A percentile compares a stretch with the other conserved stretches of the same genome.
Conservation (phyloP, 768 basidiomycete species). For the Pulveroboletus sp. region DNA sequence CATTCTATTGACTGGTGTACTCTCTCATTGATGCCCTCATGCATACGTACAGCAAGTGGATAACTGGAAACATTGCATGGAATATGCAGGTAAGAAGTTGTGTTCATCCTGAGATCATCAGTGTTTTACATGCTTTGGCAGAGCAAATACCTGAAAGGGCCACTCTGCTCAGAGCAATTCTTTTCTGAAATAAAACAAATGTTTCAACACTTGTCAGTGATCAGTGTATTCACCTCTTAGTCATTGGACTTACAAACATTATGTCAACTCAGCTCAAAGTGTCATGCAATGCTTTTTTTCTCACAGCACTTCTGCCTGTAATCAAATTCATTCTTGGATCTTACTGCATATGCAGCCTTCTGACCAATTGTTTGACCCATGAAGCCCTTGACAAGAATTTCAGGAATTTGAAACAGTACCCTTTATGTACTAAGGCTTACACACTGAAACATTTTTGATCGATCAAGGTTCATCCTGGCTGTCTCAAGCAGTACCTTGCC, state of each 20-base stretch:
- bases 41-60: neutral
- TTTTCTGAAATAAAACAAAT: neutral
- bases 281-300: neutral
- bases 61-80: neutral
- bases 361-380: neutral
- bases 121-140: too few relatives aligned
- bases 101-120: too few relatives aligned
- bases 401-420: neutral
- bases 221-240: neutral
- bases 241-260: neutral
- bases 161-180: neutral
- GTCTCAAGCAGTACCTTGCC: neutral
- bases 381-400: neutral
- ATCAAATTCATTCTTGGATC: neutral
- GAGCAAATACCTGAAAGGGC: neutral
- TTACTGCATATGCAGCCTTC: neutral
- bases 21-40: too few relatives aligned
- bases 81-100: neutral
- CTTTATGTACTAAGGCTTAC: neutral
- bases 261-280: neutral
- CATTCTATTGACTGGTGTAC: too few relatives aligned
- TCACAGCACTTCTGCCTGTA: neutral
- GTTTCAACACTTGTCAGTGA: neutral
- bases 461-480: neutral
- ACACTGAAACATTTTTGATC: neutral